These are phyloP conservation scores for Aureobasidium sp. DNA, from an alignment of 2,329 filamentous ascomycete species.

Conservation along the genomic window DNA sequence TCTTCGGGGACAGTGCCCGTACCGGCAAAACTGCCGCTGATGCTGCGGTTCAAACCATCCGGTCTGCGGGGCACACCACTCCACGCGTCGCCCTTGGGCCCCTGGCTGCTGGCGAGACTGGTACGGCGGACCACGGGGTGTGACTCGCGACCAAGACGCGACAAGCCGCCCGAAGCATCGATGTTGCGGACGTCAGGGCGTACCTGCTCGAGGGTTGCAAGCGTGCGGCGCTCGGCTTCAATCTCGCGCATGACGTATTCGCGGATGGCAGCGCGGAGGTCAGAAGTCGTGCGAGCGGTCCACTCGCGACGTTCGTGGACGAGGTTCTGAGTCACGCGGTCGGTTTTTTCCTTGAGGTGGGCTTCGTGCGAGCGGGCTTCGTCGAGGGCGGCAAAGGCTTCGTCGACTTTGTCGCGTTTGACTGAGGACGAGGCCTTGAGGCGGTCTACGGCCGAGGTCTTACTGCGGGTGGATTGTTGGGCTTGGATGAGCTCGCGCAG, in stretches of 20 bases:
- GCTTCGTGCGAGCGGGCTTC: conserved; percentile 78
- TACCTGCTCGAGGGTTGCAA: conserved; percentile 88
- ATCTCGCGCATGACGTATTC: conserved; percentile 94
- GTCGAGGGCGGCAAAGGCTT: conserved; percentile 85
- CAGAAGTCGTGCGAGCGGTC: conserved; percentile 80
- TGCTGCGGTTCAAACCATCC: conserved; percentile 69
- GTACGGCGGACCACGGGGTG: conserved; percentile 69
- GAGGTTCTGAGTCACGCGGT: conserved; percentile 81
- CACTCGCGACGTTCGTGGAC: conserved; percentile 83
- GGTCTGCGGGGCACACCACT: conserved; percentile 81
- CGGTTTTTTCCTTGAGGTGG: conserved; percentile 76
- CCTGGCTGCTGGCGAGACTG: conserved; percentile 79
- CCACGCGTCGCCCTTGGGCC: conserved; percentile 97
- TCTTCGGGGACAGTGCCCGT: conserved; percentile 50
- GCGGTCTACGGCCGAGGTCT: conserved; percentile 77
- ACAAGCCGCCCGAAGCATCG: conserved; percentile 82
- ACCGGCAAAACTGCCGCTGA: conserved; percentile 63
- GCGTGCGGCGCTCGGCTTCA: conserved; percentile 83
- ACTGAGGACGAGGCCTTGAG: conserved; percentile 82
- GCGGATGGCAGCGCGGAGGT: conserved; percentile 73
- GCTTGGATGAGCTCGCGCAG: conserved; percentile 89
- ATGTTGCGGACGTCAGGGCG: conserved; percentile 89
- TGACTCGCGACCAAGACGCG: conserved; percentile 78
- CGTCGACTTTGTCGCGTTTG: conserved; percentile 90
- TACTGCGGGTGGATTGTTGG: conserved; percentile 75